A percentile compares a stretch with the other conserved stretches of the same genome.
Evolutionary conservation across 352 stramenopile genomes (phyloP).

Genomic region (Pythium insidiosum): DNA sequence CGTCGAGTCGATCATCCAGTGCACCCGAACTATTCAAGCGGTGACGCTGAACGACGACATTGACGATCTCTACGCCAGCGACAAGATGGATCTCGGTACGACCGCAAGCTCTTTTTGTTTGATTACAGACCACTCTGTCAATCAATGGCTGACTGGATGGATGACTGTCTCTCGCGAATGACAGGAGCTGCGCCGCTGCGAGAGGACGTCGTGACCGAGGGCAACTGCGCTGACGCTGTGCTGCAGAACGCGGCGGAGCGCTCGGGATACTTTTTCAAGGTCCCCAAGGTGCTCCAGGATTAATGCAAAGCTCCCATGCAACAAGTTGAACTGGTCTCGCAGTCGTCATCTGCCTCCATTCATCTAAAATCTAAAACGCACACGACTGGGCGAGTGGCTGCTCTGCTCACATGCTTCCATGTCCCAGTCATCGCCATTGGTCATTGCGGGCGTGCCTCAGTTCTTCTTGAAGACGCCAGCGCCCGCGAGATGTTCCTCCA

Average conservation of each 20-base stretch:
- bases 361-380: too few relatives aligned
- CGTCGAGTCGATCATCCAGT: conserved; percentile 84
- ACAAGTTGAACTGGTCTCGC: too few relatives aligned
- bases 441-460: not conserved
- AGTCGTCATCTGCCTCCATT: too few relatives aligned
- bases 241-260: conserved; percentile 71
- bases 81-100: conserved; percentile 38
- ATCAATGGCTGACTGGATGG: too few relatives aligned
- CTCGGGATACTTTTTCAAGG: conserved; percentile 80
- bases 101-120: too few relatives aligned
- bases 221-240: conserved; percentile 60
- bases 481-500: conserved; percentile 84
- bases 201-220: conserved; percentile 69
- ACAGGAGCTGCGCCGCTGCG: conserved; percentile 43
- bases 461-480: conserved; percentile 57
- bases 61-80: conserved; percentile 73
- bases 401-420: not conserved
- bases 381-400: not conserved
- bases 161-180: too few relatives aligned
- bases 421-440: not conserved
- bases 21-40: conserved; percentile 79
- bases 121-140: not conserved
- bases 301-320: conserved; percentile 11
- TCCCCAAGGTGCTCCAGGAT: conserved; percentile 81
- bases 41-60: conserved; percentile 78